phyloP scores from a whole-genome alignment of 176 grass and related monocot species.

The Musa itinerans region DNA sequence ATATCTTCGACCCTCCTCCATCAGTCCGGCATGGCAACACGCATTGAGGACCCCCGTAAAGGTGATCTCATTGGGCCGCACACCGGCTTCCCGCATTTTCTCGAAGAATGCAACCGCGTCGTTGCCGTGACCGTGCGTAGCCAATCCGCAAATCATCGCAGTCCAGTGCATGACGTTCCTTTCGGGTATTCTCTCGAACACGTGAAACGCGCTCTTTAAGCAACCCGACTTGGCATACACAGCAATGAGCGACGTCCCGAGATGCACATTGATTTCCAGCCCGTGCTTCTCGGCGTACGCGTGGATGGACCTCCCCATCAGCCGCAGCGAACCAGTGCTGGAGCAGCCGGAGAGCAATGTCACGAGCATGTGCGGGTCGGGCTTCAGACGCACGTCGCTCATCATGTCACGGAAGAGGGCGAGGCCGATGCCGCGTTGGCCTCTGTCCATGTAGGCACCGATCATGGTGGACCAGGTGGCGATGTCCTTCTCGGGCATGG shows the following conservation, averaged over 20 bases:
- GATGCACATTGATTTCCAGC: conserved; percentile 11
- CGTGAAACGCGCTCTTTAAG: conserved; percentile 22
- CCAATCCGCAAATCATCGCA: conserved; percentile 41
- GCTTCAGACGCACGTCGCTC: background rate
- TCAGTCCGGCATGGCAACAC: conserved; percentile 38
- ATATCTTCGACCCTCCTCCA: conserved; percentile 35
- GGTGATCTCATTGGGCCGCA: conserved; percentile 40
- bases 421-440: conserved; percentile 13
- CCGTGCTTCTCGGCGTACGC: conserved; percentile 24
- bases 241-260: conserved; percentile 40
- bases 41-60: conserved; percentile 43
- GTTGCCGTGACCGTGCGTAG: conserved; percentile 13
- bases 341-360: conserved; percentile 26
- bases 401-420: conserved; percentile 41
- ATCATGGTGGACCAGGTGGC: conserved; percentile 51
- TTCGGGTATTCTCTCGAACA: conserved; percentile 25
- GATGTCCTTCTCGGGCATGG: conserved; percentile 32
- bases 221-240: conserved; percentile 32
- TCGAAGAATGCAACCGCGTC: conserved; percentile 44
- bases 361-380: conserved; percentile 28
- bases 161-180: conserved; percentile 46
- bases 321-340: conserved; percentile 18
- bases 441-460: conserved; percentile 27
- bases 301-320: conserved; percentile 35
- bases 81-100: conserved; percentile 26